Evolutionary conservation across 306 rosid genomes (phyloP), one percentile per base, ranked within the genome.

Genomic region (Canavalia ensiformis): DNA sequence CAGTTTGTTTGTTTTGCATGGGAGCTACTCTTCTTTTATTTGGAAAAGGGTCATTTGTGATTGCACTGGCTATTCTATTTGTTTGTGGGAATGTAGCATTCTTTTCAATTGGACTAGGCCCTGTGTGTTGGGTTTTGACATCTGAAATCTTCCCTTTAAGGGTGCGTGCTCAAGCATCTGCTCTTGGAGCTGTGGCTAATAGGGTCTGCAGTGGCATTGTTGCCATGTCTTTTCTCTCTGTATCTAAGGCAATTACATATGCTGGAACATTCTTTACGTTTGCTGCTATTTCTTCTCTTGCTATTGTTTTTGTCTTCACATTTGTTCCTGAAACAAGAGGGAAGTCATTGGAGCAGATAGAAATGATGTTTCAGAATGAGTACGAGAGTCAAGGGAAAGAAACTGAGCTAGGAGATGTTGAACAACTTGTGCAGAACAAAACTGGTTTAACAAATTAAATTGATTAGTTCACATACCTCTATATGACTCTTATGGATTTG

Each of bases 21-120:
- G 95, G 90, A 8, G 75, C 82, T 29, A 77, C 89, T 30, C 89
- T 92, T 8, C 35, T 87, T 47, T 66, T 95, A 7, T 68, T 91
- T 3, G 94, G 91, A 76, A 74, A 82, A 41, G 95, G 95, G 67
- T 78, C 87, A 30, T 4, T 82, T 54, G 87, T 80, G 12, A 83
- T 88, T 80, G 89, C 87, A 25, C 67, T 95, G 67, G 80, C 88
- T 11, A 67, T 95, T 78, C 76, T 92, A 31, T 89, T 91, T 42
- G 90, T 95, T 56, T 91, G 97, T 59, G 99, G 97, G 51, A 95
- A 92, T 87, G 99, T 91, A n/a, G 99, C 97, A 65, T 95, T 95
- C 87, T 95, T 92, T 86, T 95, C 97, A 2, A 81, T 95, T 56
- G 99, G 99, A 81, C 74, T 95, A 7, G 97, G 99, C 28, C 99